Base-by-base conservation (phyloP, 2,329 filamentous ascomycete genomes). In the Gremmenia infestans region DNA sequence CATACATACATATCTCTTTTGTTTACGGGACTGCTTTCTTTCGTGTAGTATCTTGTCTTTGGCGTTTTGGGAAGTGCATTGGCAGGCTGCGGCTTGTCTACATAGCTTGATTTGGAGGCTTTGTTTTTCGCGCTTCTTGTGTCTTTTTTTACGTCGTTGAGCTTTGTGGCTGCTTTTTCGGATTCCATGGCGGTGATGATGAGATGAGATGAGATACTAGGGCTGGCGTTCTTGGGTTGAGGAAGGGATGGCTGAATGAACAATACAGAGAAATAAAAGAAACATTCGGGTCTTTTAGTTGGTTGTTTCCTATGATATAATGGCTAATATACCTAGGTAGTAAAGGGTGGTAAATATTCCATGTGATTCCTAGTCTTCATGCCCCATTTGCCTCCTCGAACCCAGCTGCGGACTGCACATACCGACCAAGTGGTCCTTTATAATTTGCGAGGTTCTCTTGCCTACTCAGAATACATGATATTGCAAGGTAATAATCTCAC, bases 31-130 rank as follows among this genome's bases (percentile, higher is more conserved):
- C 42, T 25, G 7, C 5, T 22, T 17, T 11, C 9, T 5, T 19
- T 45, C 5, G n/a, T 40, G 37, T 40, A 40, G 37, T 40, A 40
- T 17, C 37, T 17, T 40, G 37, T 14, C 37, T 40, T 40, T 15
- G 14, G 42, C 42, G 19, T 23, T 53, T 60, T 46, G 57, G 61
- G 58, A 55, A 52, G 45, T 53, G 58, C 62, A 61, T 64, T 54
- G 42, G 19, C 55, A 53, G 40, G 39, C 19, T 46, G 40, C 42
- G 53, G 50, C 35, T 45, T 51, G 42, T 37, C 36, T 36, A 19
- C 42, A 45, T 45, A 47, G 56, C 53, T 59, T 56, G n/a, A 25
- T 49, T 32, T 58, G 45, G 36, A 32, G 28, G 28, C 17, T 42
- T 55, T 52, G 52, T 54, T 36, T 43, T 36, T 52, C 9, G 9